phyloP scores from a whole-genome alignment of 2,329 filamentous ascomycete genomes.

The Aureobasidium sp. region DNA sequence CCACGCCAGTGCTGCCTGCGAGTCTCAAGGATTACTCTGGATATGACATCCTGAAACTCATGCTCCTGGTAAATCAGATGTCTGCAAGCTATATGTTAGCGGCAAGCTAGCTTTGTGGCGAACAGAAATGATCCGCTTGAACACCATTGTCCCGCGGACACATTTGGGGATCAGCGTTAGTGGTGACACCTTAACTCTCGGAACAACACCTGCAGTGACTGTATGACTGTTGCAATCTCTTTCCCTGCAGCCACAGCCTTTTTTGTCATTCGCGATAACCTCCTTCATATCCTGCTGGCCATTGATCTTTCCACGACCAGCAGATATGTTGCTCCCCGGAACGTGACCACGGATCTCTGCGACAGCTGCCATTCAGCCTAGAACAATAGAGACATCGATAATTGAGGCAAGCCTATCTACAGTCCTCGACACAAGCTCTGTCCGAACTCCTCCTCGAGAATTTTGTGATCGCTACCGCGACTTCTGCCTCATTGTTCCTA shows the following conservation, averaged over 20 bases:
- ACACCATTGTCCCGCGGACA: too few relatives aligned
- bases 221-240: background rate
- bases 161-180: background rate
- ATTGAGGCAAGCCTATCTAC: background rate
- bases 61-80: too few relatives aligned
- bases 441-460: background rate
- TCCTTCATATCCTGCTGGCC: background rate
- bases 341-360: too few relatives aligned
- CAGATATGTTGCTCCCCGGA: background rate
- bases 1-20: too few relatives aligned
- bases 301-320: background rate
- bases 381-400: background rate
- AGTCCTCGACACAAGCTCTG: background rate
- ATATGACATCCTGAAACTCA: too few relatives aligned
- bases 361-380: background rate
- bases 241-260: background rate
- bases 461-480: background rate
- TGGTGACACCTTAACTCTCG: background rate
- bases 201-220: background rate
- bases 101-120: too few relatives aligned
- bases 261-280: background rate
- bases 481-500: background rate
- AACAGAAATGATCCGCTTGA: too few relatives aligned
- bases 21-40: too few relatives aligned
- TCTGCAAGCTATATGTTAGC: too few relatives aligned